Base-by-base conservation (phyloP, 1,284 basidiomycete genomes). In the Vanrija humicola region DNA sequence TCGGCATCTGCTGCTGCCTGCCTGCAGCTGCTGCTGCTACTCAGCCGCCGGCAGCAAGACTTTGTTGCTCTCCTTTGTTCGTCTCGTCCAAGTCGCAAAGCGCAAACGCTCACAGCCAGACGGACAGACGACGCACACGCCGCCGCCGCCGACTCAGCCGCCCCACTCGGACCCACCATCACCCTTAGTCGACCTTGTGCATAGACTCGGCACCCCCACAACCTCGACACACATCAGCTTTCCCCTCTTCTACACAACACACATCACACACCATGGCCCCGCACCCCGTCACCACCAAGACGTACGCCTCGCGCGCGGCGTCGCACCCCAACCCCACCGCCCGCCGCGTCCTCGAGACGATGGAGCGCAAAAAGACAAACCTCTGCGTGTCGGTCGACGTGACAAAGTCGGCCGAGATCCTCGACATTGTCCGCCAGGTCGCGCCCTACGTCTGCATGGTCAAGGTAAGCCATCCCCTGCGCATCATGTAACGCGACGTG, bases 311-410 rank as follows among this genome's bases (percentile, higher is more conserved):
- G 59, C 82, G 90, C 34, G 84, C 85, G 14, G 70, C 74, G 18
- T 80, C 78, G 39, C 85, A 89, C 64, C 63, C 69, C 10, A 94
- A 93, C 72, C 82, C 86, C 6, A 84, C 90, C 9, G 90, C 90
- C 0, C 85, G 80, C 66, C 76, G 81, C 2, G 82, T 98, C 5
- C 83, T 98, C 14, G 82, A 86, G 70, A 86, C 86, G 8, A 93
- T 98, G 75, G 88, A 86, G 59, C 82, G 87, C 64, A 99, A 99
- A 77, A 81, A 87, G 71, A 84, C 89, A 25, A 98, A 98, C 75
- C 84, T 98, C 19, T 91, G 90, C 53, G 90, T 98, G 59, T 93
- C 90, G 65, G 91, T 98, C 26, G 96, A 99, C 79, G 92, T 98
- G 39, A 90, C 89, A 7, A 87, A 82, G 59, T 83, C 86, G 59